Evolutionary conservation across 2,329 filamentous ascomycete genomes (phyloP).

Genomic region (Trichoderma semiorbis): DNA sequence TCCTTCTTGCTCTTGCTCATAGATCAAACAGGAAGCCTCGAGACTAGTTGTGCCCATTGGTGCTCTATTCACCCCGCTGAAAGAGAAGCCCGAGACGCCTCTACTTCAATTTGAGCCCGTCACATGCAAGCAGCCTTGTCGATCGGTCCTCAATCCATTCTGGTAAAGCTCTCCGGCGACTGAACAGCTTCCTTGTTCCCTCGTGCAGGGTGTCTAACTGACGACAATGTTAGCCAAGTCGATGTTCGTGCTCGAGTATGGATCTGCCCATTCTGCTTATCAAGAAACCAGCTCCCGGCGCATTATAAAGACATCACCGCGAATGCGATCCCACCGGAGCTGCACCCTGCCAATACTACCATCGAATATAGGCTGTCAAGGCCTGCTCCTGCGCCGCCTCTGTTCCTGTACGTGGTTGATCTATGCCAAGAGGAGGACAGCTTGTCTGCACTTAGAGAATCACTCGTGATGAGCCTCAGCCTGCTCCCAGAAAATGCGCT

Average conservation of each 20-base stretch:
- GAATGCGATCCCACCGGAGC: constrained; percentile 77
- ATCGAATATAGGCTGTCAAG: constrained; percentile 81
- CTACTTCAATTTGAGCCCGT: constrained; percentile 94
- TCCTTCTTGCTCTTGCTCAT: neutral
- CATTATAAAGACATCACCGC: constrained; percentile 89
- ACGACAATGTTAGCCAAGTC: constrained; percentile 59
- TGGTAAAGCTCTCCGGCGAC: constrained; percentile 59
- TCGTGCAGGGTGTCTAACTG: neutral
- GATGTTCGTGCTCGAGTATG: constrained; percentile 79
- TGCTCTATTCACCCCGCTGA: constrained; percentile 90
- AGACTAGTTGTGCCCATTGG: constrained; percentile 93
- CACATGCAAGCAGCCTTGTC: constrained; percentile 92
- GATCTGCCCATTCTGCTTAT: constrained; percentile 87
- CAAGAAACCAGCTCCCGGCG: constrained; percentile 74
- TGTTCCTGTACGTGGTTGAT: constrained; percentile 85
- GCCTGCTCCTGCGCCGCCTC: constrained; percentile 79
- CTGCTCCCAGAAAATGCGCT: constrained; percentile 77
- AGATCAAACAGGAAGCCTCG: constrained; percentile 70
- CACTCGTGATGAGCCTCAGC: constrained; percentile 80
- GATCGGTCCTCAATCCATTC: constrained; percentile 94
- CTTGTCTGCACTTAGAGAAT: constrained; percentile 78
- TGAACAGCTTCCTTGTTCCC: neutral
- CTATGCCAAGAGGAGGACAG: constrained; percentile 87
- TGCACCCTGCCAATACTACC: constrained; percentile 80
- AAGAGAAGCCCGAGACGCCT: constrained; percentile 88